Evolutionary conservation across 2,329 filamentous ascomycete genomes (phyloP).

Genomic region (Colletotrichum sp.): DNA sequence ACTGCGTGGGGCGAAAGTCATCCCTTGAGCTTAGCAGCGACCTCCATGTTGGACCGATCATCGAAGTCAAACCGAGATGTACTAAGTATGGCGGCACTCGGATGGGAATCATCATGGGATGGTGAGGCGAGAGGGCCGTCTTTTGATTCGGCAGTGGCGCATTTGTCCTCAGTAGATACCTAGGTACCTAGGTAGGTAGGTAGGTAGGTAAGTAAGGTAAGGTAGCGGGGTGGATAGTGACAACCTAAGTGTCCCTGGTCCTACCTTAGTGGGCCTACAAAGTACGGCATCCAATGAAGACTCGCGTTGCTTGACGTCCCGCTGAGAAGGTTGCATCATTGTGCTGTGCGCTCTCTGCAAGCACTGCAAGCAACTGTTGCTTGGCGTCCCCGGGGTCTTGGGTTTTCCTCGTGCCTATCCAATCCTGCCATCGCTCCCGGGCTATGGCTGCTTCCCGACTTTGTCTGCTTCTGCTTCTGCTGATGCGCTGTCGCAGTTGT

Average conservation of each 20-base stretch:
- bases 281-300: background rate
- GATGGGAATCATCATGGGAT: background rate
- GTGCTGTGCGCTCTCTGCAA: background rate
- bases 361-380: background rate
- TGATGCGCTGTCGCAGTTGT: background rate
- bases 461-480: background rate
- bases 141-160: too few species aligned
- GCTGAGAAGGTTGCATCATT: background rate
- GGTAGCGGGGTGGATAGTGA: too few species aligned
- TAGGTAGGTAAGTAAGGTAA: too few species aligned
- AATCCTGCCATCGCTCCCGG: slow-evolving; percentile 5
- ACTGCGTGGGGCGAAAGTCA: background rate
- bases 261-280: too few species aligned
- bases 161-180: too few species aligned
- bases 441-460: slow-evolving; percentile 5
- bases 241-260: too few species aligned
- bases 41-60: background rate
- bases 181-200: too few species aligned
- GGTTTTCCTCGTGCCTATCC: slow-evolving; percentile 9
- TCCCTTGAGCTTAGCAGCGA: background rate
- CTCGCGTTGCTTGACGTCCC: background rate
- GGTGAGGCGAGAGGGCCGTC: background rate
- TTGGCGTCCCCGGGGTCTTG: slow-evolving; percentile 7
- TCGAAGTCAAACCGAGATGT: background rate
- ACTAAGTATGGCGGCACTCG: too few species aligned